Conservation (phyloP, 805 yeast genomes). For the Saturnispora galanensis region DNA sequence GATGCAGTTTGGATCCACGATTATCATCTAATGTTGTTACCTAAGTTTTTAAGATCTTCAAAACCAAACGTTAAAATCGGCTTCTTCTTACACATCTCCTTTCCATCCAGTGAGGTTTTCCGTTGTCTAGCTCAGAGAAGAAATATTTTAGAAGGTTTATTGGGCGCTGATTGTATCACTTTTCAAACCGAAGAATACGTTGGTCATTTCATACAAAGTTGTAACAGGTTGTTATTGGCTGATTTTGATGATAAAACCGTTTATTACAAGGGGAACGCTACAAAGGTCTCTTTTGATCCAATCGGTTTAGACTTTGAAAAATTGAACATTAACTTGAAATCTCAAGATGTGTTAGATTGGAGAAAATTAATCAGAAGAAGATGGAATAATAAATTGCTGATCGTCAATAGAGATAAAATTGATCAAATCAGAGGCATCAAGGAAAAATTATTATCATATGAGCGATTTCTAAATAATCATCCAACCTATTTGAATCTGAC, state of each 20-base stretch:
- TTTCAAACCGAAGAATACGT: conserved; percentile 93
- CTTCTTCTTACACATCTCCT: conserved; percentile 84
- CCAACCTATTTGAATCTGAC: conserved; percentile 63
- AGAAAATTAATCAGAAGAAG: conserved; percentile 60
- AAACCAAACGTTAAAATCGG: conserved; percentile 84
- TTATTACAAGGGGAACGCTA: conserved; percentile 48
- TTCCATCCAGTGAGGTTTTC: conserved; percentile 93
- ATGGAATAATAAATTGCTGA: conserved; percentile 62
- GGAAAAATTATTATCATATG: conserved; percentile 82
- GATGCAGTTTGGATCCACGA: conserved; percentile 92
- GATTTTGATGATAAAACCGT: conserved; percentile 62
- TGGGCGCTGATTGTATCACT: conserved; percentile 81
- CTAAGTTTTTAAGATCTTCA: conserved; percentile 65
- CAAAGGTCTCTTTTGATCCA: conserved; percentile 50
- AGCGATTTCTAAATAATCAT: conserved; percentile 56
- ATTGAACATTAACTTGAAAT: conserved; percentile 36
- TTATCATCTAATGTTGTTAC: conserved; percentile 81
- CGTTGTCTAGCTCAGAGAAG: conserved; percentile 86
- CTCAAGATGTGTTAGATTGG: conserved; percentile 50
- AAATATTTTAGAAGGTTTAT: conserved; percentile 64
- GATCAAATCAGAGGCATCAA: conserved; percentile 83
- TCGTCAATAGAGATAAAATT: conserved; percentile 82
- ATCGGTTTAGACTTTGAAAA: conserved; percentile 71
- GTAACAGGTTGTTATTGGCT: conserved; percentile 72
- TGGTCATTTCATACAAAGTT: conserved; percentile 86